Evolutionary conservation across 2,329 filamentous ascomycete species (phyloP).

Genomic region (Verticillium klebahnii): DNA sequence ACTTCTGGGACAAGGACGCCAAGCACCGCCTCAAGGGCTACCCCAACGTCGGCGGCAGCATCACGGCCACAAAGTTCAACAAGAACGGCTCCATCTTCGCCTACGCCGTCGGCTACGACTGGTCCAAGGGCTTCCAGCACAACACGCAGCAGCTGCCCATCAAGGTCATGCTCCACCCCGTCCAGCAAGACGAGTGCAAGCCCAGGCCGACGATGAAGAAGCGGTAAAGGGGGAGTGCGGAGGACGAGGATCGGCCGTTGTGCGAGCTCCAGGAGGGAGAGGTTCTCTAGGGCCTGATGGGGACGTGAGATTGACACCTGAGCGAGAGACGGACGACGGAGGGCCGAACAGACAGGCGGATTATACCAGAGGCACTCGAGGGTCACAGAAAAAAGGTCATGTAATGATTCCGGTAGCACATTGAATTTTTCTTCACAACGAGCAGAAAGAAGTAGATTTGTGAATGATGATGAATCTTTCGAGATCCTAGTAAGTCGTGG

Average conservation of each 20-base stretch:
- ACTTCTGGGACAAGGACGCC: conserved; percentile 92
- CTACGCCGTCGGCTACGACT: conserved; percentile 93
- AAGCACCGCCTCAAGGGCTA: conserved; percentile 90
- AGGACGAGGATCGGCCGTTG: neutral
- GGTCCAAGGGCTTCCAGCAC: conserved; percentile 89
- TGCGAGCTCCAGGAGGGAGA: neutral
- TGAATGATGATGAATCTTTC: neutral
- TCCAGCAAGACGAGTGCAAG: conserved; percentile 59
- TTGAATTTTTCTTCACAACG: neutral
- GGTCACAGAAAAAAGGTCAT: neutral
- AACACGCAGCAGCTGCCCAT: conserved; percentile 72
- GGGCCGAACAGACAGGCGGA: neutral
- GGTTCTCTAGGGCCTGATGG: neutral
- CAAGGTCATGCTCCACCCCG: conserved; percentile 82
- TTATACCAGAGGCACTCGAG: neutral
- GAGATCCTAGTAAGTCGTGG: neutral
- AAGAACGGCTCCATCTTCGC: conserved; percentile 78
- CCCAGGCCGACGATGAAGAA: conserved; percentile 56
- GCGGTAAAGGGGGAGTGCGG: conserved; percentile 33
- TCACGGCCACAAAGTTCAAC: conserved; percentile 90
- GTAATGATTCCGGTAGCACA: neutral
- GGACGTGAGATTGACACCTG: neutral
- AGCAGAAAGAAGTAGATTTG: no score
- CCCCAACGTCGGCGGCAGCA: conserved; percentile 76
- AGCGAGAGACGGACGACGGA: neutral